A percentile compares a stretch with the other conserved stretches of the same genome.
These are phyloP conservation scores for Ambrosia artemisiifolia DNA, from an alignment of 129 eudicot genomes.

Conservation along the genomic window DNA sequence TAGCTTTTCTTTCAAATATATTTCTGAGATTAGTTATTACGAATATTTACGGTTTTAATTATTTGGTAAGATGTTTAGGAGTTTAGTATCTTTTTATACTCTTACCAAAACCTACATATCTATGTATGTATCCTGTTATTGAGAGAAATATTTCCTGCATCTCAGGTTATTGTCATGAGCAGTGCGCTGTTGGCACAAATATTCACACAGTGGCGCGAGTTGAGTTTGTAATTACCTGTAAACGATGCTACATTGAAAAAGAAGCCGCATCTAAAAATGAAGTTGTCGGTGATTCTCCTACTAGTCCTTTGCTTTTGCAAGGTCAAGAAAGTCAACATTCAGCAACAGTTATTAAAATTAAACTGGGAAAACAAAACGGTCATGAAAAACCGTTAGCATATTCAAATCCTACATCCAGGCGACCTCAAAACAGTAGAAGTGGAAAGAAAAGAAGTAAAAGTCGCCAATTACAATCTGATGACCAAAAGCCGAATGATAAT, in stretches of 20 bases:
- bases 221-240: conserved; percentile 60
- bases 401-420: conserved; percentile 22
- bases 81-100: neutral
- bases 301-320: conserved; percentile 74
- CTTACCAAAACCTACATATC: neutral
- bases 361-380: conserved; percentile 32
- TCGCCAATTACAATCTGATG: conserved; percentile 24
- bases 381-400: conserved; percentile 27
- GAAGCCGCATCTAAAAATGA: conserved; percentile 27
- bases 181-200: conserved; percentile 54
- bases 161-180: conserved; percentile 82
- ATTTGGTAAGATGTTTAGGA: too few species aligned
- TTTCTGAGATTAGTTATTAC: neutral
- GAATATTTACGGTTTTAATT: neutral
- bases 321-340: conserved; percentile 55
- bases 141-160: neutral
- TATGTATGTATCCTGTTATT: neutral
- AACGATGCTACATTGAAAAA: conserved; percentile 45
- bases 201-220: conserved; percentile 37
- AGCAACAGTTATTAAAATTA: conserved; percentile 28
- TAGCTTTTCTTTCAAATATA: neutral
- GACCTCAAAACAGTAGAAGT: conserved; percentile 20
- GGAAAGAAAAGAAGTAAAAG: conserved; percentile 31
- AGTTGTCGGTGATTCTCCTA: conserved; percentile 57
- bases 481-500: conserved; percentile 15